Evolutionary conservation across 768 basidiomycete species (phyloP), one percentile per base, ranked within the genome.

Genomic region (Sutorius australiensis): DNA sequence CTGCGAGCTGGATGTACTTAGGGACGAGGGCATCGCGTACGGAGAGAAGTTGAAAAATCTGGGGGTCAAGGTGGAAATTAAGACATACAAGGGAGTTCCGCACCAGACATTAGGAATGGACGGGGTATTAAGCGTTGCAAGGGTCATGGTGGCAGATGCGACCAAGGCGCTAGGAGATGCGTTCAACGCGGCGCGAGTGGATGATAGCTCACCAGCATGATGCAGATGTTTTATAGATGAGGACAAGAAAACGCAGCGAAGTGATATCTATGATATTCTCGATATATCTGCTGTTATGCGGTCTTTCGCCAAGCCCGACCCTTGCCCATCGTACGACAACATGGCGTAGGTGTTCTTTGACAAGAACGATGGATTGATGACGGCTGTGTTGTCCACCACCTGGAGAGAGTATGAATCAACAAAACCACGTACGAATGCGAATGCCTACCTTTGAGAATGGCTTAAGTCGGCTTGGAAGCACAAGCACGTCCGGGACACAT

Each of bases 331-430:
- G 41, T 71, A 69, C n/a, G 67, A 57, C 12, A 88, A 58, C 37
- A 69, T 72, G 1, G 76, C 80, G 45, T 81, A 88, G 24, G 73
- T 75, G 21, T 78, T 76, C 64, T 87, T 89, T 16, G 74, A 74
- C 51, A 94, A 70, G 61, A 80, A 85, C 0, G 90, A 89, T 1
- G 97, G 94, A 65, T 99, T 99, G 58, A 98, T 70, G n/a, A 87
- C 80, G 4, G 79, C 74, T 2, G 89, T 89, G 10, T 79, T 77
- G 63, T 93, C 86, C 32, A 97, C 84, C 46, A 80, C 75, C 95
- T 97, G 56, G 13, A 41, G 8, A 21, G 30, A 36, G 7, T 7
- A 44, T 54, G 34, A 57, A 44, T 14, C 5, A 16, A 48, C 21
- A 14, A n/a, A 12, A 16, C 21, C 32, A 34, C 14, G 14, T 11